These are phyloP conservation scores for Macaranga tanarius DNA, from an alignment of 441 rosid genomes.

Conservation along the genomic window DNA sequence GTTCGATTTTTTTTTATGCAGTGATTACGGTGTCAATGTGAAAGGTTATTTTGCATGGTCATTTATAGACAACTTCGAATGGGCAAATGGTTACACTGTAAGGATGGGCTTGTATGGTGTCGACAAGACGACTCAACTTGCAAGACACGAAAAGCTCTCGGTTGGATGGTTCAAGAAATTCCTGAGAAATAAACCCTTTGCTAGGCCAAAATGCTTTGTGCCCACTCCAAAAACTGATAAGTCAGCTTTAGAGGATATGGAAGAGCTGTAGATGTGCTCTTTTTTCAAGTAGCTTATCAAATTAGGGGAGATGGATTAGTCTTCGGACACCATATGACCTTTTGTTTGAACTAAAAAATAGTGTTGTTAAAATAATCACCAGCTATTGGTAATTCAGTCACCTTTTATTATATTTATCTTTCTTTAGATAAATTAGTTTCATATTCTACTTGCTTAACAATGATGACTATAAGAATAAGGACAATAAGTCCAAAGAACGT, in stretches of 20 bases:
- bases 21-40: background rate
- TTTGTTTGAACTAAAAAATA: no score
- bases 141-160: conserved; percentile 16
- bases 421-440: no score
- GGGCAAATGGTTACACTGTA: background rate
- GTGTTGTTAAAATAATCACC: no score
- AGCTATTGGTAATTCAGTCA: no score
- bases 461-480: no score
- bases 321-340: no score
- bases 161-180: conserved; percentile 28
- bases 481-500: no score
- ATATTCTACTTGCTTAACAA: no score
- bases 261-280: background rate
- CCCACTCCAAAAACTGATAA: no score
- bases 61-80: background rate
- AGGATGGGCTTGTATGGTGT: background rate
- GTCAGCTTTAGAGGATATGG: background rate
- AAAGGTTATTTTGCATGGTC: background rate
- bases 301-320: no score
- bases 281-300: background rate
- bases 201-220: no score
- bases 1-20: background rate
- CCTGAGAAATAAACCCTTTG: background rate
- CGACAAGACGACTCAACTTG: background rate
- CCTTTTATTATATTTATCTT: no score